phyloP scores from a whole-genome alignment of 495 filamentous ascomycete genomes.

The Aspergillus campestris region DNA sequence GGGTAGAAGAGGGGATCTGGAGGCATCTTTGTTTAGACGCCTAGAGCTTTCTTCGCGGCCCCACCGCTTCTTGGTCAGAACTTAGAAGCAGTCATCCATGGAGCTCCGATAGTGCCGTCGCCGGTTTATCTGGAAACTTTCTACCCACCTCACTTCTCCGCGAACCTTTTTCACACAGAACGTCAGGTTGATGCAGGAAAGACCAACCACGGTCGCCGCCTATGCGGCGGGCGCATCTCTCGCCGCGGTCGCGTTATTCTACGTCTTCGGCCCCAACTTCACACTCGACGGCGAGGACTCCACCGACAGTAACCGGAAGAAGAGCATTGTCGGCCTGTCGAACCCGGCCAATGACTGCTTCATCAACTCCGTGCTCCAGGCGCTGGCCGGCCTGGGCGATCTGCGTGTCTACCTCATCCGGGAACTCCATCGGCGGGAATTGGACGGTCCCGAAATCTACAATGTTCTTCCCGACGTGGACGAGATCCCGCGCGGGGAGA shows the following conservation, averaged over 20 bases:
- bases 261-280: slow-evolving; percentile 93
- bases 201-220: slow-evolving; percentile 72
- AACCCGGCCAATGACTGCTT: slow-evolving; percentile 99
- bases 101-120: slow-evolving; percentile 9
- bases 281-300: slow-evolving; percentile 75
- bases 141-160: not conserved
- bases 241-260: slow-evolving; percentile 90
- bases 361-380: slow-evolving; percentile 95
- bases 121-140: not conserved
- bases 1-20: too few relatives aligned
- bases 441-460: slow-evolving; percentile 70
- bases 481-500: slow-evolving; percentile 31
- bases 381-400: slow-evolving; percentile 87
- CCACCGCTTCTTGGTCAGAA: not conserved
- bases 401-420: slow-evolving; percentile 84
- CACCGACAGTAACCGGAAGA: slow-evolving; percentile 59
- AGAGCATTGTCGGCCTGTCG: slow-evolving; percentile 77
- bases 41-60: too few relatives aligned
- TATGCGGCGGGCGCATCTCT: slow-evolving; percentile 96
- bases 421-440: slow-evolving; percentile 69
- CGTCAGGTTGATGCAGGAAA: slow-evolving; percentile 65
- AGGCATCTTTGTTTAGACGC: too few relatives aligned
- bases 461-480: slow-evolving; percentile 42
- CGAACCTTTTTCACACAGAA: not conserved
- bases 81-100: slow-evolving; percentile 4